Base-by-base conservation (phyloP, 768 basidiomycete genomes). In the Lepiota venenata region DNA sequence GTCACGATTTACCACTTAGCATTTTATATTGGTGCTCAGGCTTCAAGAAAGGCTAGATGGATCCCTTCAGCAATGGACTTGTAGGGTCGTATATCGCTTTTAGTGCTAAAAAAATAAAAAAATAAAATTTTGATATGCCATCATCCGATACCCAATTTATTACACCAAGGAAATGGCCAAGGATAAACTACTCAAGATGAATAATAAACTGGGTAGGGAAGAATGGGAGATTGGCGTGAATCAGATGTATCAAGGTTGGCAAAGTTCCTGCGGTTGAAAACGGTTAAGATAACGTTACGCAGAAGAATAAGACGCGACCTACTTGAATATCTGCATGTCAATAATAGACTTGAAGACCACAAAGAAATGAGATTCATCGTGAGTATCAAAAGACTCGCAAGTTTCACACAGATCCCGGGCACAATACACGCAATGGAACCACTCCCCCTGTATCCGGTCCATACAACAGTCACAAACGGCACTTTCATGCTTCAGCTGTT, bases 371-470 rank as follows among this genome's bases (percentile, higher is more conserved):
- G 81, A 83, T 56, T 81, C 76, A 60, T 94, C 81, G 63, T 97
- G 94, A 42, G 87, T 87, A 63, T 92, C 92, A 22, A 88, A 71
- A 43, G 72, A 76, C 67, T 94, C 89, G 61, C 94, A 96, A 27
- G 78, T 78, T 39, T 84, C 83, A 69, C 95, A 97, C n/a, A 96
- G 72, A 65, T 98, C 95, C 60, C 81, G 85, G 5, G 79, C 78
- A 63, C 94, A 97, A 64, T 93, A 91, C 3, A 84, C 92, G 63
- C 95, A 98, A 60, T 88, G 82, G 69, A 86, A 89, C 95, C 95
- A 98, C 60, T 83, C 81, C 14, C 95, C 95, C n/a, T 75, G 71
- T 50, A 97, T 95, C 47, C 77, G 79, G 21, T 77, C 79, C 75
- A 93, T 82, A 66, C 95, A 95, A 42, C 85, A 81, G 70, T 98